phyloP scores from a whole-genome alignment of 768 basidiomycete genomes.

The Fibroporia radiculosa region DNA sequence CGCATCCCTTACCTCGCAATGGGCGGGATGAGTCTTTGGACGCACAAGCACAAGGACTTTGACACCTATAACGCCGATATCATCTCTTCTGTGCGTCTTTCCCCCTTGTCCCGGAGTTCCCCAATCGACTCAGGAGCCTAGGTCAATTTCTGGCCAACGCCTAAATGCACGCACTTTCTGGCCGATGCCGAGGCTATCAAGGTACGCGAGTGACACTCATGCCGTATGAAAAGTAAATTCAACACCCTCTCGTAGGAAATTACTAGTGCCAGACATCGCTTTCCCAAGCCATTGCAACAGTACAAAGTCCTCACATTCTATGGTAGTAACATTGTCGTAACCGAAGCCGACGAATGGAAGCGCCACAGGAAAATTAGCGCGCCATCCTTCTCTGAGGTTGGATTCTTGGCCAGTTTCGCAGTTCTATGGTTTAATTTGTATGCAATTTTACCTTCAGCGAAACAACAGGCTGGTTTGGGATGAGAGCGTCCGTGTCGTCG shows the following conservation, averaged over 20 bases:
- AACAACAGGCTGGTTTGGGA: slow-evolving; percentile 32
- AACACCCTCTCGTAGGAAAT: slow-evolving; percentile 35
- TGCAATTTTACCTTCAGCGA: slow-evolving; percentile 8
- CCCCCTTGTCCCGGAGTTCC: not conserved
- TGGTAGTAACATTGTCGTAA: slow-evolving; percentile 53
- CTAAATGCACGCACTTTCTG: slow-evolving; percentile 7
- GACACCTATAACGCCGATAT: slow-evolving; percentile 16
- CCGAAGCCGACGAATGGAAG: slow-evolving; percentile 60
- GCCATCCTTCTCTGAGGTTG: slow-evolving; percentile 55
- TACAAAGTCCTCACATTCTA: slow-evolving; percentile 42
- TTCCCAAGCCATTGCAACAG: slow-evolving; percentile 45
- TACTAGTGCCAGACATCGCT: slow-evolving; percentile 36
- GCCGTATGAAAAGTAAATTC: not conserved
- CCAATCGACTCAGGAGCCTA: not conserved
- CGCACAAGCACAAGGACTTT: slow-evolving; percentile 17
- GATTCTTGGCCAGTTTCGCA: not conserved
- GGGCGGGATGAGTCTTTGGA: slow-evolving; percentile 13
- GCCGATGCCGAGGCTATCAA: slow-evolving; percentile 12
- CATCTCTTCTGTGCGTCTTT: slow-evolving; percentile 15
- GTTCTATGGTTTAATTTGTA: too few relatives aligned
- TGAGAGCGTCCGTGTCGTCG: slow-evolving; percentile 22
- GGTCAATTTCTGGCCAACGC: slow-evolving; percentile 6
- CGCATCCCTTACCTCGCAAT: slow-evolving; percentile 14
- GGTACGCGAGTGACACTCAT: slow-evolving; percentile 2
- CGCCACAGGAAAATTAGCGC: slow-evolving; percentile 52